Percentiles rank a stretch among this genome's conserved stretches.
phyloP scores from a whole-genome alignment of 306 rosid species.

The Pterocarpus macrocarpus region DNA sequence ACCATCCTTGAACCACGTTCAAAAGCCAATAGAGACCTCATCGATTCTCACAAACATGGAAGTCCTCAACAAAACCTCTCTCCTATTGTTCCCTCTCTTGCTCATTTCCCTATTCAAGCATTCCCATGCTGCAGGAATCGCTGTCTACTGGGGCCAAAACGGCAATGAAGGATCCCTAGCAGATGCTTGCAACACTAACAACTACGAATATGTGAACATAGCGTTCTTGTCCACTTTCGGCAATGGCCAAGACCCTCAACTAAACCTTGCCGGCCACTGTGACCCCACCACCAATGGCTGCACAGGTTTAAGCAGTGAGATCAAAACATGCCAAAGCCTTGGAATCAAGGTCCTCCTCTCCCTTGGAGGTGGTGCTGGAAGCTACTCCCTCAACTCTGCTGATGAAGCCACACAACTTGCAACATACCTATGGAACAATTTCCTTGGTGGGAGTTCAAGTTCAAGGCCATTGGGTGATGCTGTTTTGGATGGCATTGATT shows the following conservation, averaged over 20 bases:
- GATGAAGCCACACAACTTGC: conserved; percentile 53
- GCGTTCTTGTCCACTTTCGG: conserved; percentile 53
- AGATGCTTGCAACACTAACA: neutral
- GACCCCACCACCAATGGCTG: conserved; percentile 45
- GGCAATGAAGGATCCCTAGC: conserved; percentile 22
- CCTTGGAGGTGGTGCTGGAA: no score
- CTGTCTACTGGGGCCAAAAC: conserved; percentile 67
- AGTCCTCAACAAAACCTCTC: conserved; percentile 40
- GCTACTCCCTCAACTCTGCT: conserved; percentile 27
- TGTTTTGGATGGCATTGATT: conserved; percentile 58
- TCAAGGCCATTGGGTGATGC: conserved; percentile 58
- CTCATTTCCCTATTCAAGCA: conserved; percentile 39
- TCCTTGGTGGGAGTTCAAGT: conserved; percentile 43
- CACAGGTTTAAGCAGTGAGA: conserved; percentile 43
- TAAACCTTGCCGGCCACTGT: conserved; percentile 57
- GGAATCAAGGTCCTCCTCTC: conserved; percentile 10
- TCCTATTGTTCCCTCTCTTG: conserved; percentile 35
- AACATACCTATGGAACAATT: conserved; percentile 59
- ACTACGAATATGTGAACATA: conserved; percentile 18
- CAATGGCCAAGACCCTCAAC: conserved; percentile 45
- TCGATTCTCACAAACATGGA: conserved; percentile 43
- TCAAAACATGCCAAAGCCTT: conserved; percentile 6
- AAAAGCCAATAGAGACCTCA: neutral
- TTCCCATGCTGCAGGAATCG: conserved; percentile 39
- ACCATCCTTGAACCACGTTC: neutral